Evolutionary conservation across 108 stramenopile genomes (phyloP), one percentile per base, ranked within the genome.

Genomic region (Bacterosira constricta): DNA sequence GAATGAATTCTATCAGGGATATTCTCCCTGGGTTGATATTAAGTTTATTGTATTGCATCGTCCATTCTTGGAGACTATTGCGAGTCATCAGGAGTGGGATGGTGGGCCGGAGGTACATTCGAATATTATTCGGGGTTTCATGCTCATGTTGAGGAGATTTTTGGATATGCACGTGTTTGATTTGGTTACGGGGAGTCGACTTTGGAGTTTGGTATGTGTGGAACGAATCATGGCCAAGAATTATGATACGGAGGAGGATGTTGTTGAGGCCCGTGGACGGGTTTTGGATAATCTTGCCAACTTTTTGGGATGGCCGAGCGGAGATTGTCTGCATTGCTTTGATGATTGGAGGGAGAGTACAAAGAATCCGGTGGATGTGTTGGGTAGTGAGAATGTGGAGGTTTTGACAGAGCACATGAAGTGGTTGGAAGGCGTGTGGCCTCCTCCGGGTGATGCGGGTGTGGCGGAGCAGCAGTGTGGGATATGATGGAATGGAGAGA

Each of bases 1-100:
- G 53, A 17, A 63, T 12, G 58, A 30, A n/a, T 65, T 73, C 37
- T 63, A 65, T 32, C 23, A 55, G 4, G 29, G 63, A 3, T 73
- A 65, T 30, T 37, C 62, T 15, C 52, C 63, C 18, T 65, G 53
- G 39, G 63, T 63, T 5, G 71, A 73, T 30, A 42, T 73, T 7
- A 73, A 65, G 35, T 73, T 64, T 42, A 32, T 73, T n/a, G 55
- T 73, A 7, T 34, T 73, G 11, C 63, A 73, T 30, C 71, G 71
- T 12, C 71, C 71, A 15, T 73, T 49, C 41, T 31, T 73, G 5
- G 63, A 65, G 32, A 65, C 63, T 2, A 57, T 65, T 12, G 63
- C 54, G 34, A 55, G 53, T 0, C 63, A 73, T 25, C 20, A 12
- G 1, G 54, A 73, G 18, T 54, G 31, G 25, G 71, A 73, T 45